Percentiles rank a stretch among this genome's conserved stretches.
Conservation (phyloP, 495 filamentous ascomycete genomes). For the Penicillium malachiteum region DNA sequence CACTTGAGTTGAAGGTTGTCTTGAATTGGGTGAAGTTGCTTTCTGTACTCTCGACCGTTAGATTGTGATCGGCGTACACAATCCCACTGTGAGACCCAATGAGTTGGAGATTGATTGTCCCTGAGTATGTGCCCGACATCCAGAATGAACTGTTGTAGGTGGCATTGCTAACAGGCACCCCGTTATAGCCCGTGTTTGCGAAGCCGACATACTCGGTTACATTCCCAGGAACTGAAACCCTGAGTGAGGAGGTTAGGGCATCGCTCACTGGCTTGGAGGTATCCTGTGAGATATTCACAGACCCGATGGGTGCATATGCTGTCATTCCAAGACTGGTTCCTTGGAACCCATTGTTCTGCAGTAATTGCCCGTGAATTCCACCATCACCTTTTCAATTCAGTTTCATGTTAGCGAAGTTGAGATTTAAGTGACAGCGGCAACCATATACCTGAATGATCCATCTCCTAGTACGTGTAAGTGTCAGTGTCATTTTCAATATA, state of each 20-base stretch:
- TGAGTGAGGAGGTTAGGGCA: constrained; percentile 57
- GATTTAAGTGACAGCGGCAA: background rate
- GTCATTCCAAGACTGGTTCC: constrained; percentile 48
- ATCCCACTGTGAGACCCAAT: constrained; percentile 29
- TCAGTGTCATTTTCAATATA: background rate
- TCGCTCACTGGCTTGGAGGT: constrained; percentile 50
- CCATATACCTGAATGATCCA: constrained; percentile 1
- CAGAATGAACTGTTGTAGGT: constrained; percentile 57
- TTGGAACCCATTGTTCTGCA: constrained; percentile 74
- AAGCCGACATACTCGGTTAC: constrained; percentile 51
- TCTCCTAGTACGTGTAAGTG: background rate
- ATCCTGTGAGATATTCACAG: constrained; percentile 50
- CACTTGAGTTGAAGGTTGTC: constrained; percentile 38
- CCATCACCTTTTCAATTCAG: constrained; percentile 51
- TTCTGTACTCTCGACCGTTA: constrained; percentile 29
- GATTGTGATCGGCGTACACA: constrained; percentile 36
- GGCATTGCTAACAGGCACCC: constrained; percentile 52
- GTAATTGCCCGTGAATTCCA: constrained; percentile 72
- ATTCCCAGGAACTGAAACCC: constrained; percentile 42
- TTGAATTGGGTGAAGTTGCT: constrained; percentile 32
- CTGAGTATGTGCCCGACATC: constrained; percentile 45
- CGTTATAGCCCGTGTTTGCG: constrained; percentile 60
- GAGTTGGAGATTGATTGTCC: constrained; percentile 30
- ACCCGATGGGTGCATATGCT: constrained; percentile 55
- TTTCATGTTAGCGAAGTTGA: background rate